Conservation (phyloP, 148 eudicot species). For the Beta vulgaris region DNA sequence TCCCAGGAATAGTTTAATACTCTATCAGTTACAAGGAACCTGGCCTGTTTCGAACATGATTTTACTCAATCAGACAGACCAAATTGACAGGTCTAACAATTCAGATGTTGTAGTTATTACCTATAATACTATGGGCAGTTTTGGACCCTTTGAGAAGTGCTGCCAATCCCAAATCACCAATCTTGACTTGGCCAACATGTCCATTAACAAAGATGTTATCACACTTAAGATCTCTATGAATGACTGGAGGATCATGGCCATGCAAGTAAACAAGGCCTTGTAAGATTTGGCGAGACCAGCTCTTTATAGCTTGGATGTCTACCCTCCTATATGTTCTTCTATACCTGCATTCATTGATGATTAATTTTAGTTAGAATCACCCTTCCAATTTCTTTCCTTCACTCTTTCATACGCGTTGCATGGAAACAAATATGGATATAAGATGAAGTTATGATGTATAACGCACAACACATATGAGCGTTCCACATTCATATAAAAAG, state of each 20-base stretch:
- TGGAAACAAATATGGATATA: too few species aligned
- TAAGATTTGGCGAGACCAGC: constrained; percentile 58
- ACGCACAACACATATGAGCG: too few species aligned
- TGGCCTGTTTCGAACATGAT: too few species aligned
- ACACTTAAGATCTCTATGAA: constrained; percentile 28
- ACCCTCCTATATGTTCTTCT: constrained; percentile 44
- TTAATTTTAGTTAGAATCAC: background rate
- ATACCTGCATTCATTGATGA: constrained; percentile 37
- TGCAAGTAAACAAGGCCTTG: constrained; percentile 54
- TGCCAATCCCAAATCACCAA: constrained; percentile 65
- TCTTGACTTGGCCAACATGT: constrained; percentile 63
- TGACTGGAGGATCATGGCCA: constrained; percentile 51
- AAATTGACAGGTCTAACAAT: background rate
- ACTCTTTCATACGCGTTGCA: too few species aligned
- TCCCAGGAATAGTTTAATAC: too few species aligned
- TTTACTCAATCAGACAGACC: too few species aligned
- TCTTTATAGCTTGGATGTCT: constrained; percentile 46
- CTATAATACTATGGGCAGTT: constrained; percentile 14
- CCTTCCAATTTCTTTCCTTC: too few species aligned
- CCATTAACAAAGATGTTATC: constrained; percentile 67
- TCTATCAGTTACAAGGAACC: too few species aligned
- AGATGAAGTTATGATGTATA: too few species aligned
- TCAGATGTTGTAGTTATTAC: background rate
- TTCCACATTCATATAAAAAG: too few species aligned
- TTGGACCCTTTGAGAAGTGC: constrained; percentile 20